Evolutionary conservation across 495 filamentous ascomycete species (phyloP).

Genomic region (Pseudevernia furfuracea): DNA sequence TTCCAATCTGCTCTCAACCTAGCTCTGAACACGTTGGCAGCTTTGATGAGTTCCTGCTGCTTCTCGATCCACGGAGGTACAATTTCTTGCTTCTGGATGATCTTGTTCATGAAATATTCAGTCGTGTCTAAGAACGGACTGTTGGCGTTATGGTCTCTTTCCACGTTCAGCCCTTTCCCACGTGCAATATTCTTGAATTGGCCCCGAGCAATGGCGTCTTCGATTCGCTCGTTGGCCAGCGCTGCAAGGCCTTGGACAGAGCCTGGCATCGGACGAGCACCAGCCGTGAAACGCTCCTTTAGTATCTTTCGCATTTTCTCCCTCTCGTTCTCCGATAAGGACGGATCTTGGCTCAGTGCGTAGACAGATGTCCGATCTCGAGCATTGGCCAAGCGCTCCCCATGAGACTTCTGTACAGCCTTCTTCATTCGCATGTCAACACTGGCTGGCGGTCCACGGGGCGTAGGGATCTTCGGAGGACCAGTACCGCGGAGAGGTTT

Average conservation of each 20-base stretch:
- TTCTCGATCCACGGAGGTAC: conserved; percentile 76
- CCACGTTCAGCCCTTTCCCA: conserved; percentile 60
- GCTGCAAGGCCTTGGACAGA: conserved; percentile 71
- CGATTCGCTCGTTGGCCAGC: conserved; percentile 87
- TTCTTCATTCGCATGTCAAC: conserved; percentile 56
- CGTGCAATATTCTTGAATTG: conserved; percentile 84
- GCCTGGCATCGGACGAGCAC: conserved; percentile 66
- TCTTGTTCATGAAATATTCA: conserved; percentile 97
- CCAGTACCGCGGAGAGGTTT: conserved; percentile 56
- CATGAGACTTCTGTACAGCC: conserved; percentile 36
- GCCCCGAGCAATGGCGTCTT: conserved; percentile 85
- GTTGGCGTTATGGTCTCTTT: conserved; percentile 71
- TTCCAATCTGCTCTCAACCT: conserved; percentile 79
- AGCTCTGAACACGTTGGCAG: conserved; percentile 60
- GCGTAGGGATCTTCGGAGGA: conserved; percentile 30
- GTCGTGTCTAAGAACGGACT: conserved; percentile 94
- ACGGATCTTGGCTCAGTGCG: conserved; percentile 49
- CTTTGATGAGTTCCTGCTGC: conserved; percentile 77
- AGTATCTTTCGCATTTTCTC: conserved; percentile 62
- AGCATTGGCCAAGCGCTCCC: conserved; percentile 63
- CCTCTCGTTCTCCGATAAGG: conserved; percentile 59
- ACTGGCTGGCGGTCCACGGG: conserved; percentile 27
- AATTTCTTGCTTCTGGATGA: conserved; percentile 84
- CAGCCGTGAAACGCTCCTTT: conserved; percentile 69
- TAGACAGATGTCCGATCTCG: conserved; percentile 73